A percentile compares a stretch with the other conserved stretches of the same genome.
Evolutionary conservation across 2,329 filamentous ascomycete species (phyloP).

Genomic region (Alternaria triticina): DNA sequence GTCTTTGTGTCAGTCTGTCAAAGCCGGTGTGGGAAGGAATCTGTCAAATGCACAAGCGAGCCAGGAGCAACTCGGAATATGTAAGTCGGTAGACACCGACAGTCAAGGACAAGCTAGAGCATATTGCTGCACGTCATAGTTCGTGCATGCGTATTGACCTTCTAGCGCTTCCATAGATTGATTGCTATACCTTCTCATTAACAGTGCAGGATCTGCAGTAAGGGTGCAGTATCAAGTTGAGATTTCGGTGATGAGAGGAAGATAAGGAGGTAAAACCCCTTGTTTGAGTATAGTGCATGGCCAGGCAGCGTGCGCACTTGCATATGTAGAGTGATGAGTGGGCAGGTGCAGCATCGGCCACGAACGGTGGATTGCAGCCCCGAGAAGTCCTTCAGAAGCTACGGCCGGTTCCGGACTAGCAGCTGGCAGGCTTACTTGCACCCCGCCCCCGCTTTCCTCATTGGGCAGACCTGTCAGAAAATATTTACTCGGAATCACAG

Average conservation of each 20-base stretch:
- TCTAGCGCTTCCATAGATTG: constrained; percentile 21
- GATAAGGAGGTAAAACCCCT: constrained; percentile 8
- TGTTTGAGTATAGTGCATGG: constrained; percentile 4
- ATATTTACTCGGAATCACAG: constrained; percentile 7
- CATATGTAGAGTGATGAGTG: constrained; percentile 7
- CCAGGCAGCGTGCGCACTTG: constrained; percentile 3
- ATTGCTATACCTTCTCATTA: constrained; percentile 12
- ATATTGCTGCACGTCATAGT: constrained; percentile 17
- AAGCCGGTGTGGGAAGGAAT: neutral
- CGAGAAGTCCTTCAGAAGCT: neutral
- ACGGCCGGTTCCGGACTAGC: constrained; percentile 6
- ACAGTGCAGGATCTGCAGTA: constrained; percentile 22
- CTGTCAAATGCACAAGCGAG: neutral
- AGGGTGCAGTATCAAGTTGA: constrained; percentile 18
- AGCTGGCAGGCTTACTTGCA: neutral
- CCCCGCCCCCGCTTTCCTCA: constrained; percentile 27
- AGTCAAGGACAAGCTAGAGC: neutral
- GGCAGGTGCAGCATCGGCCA: constrained; percentile 2
- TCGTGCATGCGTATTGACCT: constrained; percentile 8
- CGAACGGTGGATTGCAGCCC: neutral
- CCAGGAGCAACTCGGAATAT: neutral
- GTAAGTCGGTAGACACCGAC: neutral
- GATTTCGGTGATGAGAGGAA: constrained; percentile 9
- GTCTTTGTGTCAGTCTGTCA: neutral
- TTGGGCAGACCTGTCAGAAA: constrained; percentile 20